A percentile compares a stretch with the other conserved stretches of the same genome.
Conservation (phyloP, 345 rosid genomes). For the Viola odorata region DNA sequence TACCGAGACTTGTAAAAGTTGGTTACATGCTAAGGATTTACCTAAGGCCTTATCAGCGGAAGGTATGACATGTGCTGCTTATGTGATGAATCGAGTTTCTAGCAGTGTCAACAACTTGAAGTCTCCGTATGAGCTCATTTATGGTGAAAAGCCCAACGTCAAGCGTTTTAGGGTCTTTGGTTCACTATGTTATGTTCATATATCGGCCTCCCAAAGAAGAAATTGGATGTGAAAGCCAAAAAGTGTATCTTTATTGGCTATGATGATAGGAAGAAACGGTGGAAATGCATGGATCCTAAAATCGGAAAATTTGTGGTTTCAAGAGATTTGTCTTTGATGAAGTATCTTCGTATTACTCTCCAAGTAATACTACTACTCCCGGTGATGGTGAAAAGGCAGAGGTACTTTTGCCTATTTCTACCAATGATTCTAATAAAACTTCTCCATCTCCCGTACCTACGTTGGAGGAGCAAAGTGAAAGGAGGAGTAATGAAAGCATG, state of each 20-base stretch:
- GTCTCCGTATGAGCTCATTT: neutral
- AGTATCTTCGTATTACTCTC: neutral
- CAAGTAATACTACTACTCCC: neutral
- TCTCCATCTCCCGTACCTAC: neutral
- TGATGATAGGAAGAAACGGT: neutral
- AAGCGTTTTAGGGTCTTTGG: slow-evolving; percentile 10
- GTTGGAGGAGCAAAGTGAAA: neutral
- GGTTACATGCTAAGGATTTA: slow-evolving; percentile 1
- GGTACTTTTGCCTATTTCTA: too few species aligned
- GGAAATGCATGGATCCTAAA: neutral
- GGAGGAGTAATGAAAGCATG: neutral
- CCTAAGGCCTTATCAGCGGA: neutral
- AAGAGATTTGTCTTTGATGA: neutral
- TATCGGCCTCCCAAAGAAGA: neutral
- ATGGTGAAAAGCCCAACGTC: neutral
- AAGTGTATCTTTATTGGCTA: slow-evolving; percentile 3
- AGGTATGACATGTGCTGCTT: slow-evolving; percentile 10
- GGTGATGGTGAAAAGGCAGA: neutral
- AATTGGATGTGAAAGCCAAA: neutral
- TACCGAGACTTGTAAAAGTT: neutral
- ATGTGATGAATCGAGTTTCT: slow-evolving; percentile 10
- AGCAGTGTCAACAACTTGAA: slow-evolving; percentile 4
- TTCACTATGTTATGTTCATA: slow-evolving; percentile 1
- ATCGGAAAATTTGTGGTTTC: neutral
- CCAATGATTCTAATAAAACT: neutral